Percentiles rank a stretch among this genome's conserved stretches.
Evolutionary conservation across 306 rosid genomes (phyloP).

Genomic region (Glycine latifolia): DNA sequence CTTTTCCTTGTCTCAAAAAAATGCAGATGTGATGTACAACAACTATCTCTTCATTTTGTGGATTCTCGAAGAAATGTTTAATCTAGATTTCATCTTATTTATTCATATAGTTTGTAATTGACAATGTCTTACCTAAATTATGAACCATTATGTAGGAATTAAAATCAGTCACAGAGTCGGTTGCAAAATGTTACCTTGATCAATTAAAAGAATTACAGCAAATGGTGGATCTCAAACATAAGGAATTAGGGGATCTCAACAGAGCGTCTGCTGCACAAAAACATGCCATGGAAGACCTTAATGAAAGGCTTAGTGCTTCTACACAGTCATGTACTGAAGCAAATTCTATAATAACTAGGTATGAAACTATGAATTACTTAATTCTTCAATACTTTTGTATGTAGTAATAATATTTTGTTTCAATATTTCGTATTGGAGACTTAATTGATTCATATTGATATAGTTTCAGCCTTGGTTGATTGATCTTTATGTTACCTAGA

Average conservation of each 20-base stretch:
- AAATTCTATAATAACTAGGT: constrained; percentile 82
- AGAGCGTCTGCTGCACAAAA: constrained; percentile 75
- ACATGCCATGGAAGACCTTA: constrained; percentile 79
- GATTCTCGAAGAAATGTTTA: constrained; percentile 32
- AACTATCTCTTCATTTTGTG: constrained; percentile 33
- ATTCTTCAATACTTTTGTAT: no score
- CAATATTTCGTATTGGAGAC: no score
- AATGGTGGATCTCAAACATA: constrained; percentile 69
- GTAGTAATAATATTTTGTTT: no score
- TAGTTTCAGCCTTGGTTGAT: no score
- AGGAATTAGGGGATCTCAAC: constrained; percentile 70
- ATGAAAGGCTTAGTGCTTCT: constrained; percentile 83
- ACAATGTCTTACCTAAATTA: constrained; percentile 9
- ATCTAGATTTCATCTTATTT: constrained; percentile 32
- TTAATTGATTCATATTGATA: no score
- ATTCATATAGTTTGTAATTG: constrained; percentile 18
- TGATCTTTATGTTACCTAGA: no score
- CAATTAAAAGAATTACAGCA: constrained; percentile 70
- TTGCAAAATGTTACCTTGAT: constrained; percentile 66
- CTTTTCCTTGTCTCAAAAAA: constrained; percentile 17
- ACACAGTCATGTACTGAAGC: constrained; percentile 89
- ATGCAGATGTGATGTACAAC: constrained; percentile 1
- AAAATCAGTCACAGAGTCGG: constrained; percentile 71
- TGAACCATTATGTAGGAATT: constrained; percentile 66
- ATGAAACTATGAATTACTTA: constrained; percentile 38